phyloP scores from a whole-genome alignment of 2,329 filamentous ascomycete species.

The Zymoseptoria ardabiliae region DNA sequence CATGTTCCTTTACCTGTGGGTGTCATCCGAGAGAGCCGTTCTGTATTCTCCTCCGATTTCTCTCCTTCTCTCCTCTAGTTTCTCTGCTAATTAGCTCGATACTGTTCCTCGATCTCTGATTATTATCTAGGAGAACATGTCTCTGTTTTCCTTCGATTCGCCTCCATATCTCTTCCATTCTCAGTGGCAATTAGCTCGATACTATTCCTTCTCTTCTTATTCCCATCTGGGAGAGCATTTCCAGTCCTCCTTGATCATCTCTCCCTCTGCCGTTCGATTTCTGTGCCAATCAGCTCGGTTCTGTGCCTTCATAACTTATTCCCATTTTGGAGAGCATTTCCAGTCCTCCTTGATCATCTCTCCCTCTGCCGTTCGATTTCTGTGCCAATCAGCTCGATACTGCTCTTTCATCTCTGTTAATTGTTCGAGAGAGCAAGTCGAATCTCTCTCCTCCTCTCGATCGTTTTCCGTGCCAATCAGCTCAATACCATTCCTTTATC shows the following conservation, averaged over 20 bases:
- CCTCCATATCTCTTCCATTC: not conserved
- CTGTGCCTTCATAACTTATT: no score
- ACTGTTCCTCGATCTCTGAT: not conserved
- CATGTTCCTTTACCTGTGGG: not conserved
- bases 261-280: not conserved
- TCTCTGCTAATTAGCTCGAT: not conserved
- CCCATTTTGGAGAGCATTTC: not conserved
- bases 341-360: not conserved
- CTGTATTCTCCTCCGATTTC: no score
- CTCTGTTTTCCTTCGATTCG: no score
- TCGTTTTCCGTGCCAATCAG: no score
- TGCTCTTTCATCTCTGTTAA: no score
- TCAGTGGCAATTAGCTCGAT: not conserved
- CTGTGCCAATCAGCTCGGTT: not conserved
- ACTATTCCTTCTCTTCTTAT: not conserved
- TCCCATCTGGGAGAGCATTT: not conserved
- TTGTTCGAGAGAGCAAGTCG: no score
- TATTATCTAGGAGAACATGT: no score
- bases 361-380: not conserved
- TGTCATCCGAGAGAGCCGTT: not conserved
- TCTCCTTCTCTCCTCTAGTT: no score
- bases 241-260: not conserved
- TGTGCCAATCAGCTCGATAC: no score
- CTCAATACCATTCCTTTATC: no score
- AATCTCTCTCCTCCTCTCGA: no score